These are phyloP conservation scores for Fremontodendron californicum DNA, from an alignment of 345 rosid species.

Conservation along the genomic window DNA sequence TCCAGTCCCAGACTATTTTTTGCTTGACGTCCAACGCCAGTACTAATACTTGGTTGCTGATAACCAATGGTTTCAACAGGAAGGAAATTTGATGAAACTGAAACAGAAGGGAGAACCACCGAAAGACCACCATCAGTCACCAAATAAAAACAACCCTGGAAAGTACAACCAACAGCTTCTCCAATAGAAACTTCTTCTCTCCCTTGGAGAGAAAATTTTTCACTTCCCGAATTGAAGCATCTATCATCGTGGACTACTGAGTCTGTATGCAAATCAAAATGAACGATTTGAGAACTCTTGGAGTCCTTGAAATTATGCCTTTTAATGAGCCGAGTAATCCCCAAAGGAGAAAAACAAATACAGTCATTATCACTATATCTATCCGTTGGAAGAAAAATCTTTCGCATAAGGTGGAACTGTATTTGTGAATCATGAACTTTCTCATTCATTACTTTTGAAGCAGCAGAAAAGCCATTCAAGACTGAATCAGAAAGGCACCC, in stretches of 20 bases:
- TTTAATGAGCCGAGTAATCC: slow-evolving; percentile 69
- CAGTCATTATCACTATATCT: slow-evolving; percentile 56
- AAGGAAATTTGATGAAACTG: slow-evolving; percentile 49
- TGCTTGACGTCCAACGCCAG: slow-evolving; percentile 21
- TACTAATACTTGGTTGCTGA: slow-evolving; percentile 35
- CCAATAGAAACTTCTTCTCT: slow-evolving; percentile 45
- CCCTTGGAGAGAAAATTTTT: slow-evolving; percentile 27
- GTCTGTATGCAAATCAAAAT: slow-evolving; percentile 49
- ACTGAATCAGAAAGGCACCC: slow-evolving; percentile 31
- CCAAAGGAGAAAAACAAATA: slow-evolving; percentile 73
- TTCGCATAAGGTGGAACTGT: slow-evolving; percentile 40
- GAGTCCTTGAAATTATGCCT: slow-evolving; percentile 34
- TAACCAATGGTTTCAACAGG: slow-evolving; percentile 56
- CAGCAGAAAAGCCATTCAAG: slow-evolving; percentile 49
- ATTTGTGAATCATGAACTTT: slow-evolving; percentile 31
- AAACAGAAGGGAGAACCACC: slow-evolving; percentile 78
- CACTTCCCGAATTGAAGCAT: slow-evolving; percentile 38
- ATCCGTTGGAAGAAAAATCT: slow-evolving; percentile 55
- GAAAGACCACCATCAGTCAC: slow-evolving; percentile 80
- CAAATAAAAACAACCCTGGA: slow-evolving; percentile 80
- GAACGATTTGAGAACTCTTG: slow-evolving; percentile 41
- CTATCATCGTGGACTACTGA: slow-evolving; percentile 50
- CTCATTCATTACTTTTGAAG: slow-evolving; percentile 32
- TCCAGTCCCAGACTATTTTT: slow-evolving; percentile 26
- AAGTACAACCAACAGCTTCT: slow-evolving; percentile 80